phyloP scores from a whole-genome alignment of 2,329 filamentous ascomycete genomes.

The Fusarium sp. region DNA sequence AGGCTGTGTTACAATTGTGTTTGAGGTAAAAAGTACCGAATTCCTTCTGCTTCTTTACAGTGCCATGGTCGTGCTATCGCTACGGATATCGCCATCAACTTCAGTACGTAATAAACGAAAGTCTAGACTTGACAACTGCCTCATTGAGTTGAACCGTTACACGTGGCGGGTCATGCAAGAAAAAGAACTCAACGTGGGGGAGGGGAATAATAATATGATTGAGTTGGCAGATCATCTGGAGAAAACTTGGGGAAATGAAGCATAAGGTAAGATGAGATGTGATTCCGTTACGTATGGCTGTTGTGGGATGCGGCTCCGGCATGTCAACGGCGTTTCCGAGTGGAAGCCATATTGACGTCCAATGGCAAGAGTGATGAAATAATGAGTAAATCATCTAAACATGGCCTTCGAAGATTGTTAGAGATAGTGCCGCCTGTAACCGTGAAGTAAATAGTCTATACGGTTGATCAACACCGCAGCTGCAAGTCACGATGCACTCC shows the following conservation, averaged over 20 bases:
- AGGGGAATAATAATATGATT: not conserved
- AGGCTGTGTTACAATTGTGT: no score
- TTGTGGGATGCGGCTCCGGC: not conserved
- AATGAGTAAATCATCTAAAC: not conserved
- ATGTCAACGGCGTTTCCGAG: slow-evolving; percentile 11
- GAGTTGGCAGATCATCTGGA: slow-evolving; percentile 27
- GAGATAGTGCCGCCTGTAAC: not conserved
- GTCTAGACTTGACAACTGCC: not conserved
- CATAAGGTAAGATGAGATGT: not conserved
- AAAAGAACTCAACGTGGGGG: slow-evolving; percentile 12
- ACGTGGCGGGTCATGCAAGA: not conserved
- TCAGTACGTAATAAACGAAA: not conserved
- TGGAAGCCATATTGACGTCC: not conserved
- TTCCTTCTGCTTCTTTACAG: no score
- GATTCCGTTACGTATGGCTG: slow-evolving; percentile 4
- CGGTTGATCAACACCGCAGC: not conserved
- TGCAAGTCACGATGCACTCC: not conserved
- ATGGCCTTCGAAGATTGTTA: not conserved
- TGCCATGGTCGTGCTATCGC: no score
- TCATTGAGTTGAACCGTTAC: not conserved
- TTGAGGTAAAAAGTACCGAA: no score
- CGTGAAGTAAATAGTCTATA: not conserved
- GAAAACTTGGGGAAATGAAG: slow-evolving; percentile 32
- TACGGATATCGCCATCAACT: no score
- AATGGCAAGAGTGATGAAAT: not conserved